phyloP scores from a whole-genome alignment of 805 yeast genomes.

The Candida maesae region DNA sequence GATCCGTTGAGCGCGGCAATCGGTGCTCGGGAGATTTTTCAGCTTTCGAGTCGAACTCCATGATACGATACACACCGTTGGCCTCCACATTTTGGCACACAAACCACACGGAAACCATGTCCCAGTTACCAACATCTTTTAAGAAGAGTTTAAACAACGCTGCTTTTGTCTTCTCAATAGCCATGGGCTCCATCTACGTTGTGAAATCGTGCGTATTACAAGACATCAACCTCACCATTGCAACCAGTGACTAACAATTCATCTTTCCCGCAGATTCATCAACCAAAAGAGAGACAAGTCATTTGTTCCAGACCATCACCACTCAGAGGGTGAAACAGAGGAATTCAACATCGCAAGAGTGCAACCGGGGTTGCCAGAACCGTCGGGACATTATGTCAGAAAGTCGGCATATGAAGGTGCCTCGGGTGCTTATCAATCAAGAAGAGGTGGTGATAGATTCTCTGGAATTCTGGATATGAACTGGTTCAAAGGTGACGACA shows the following conservation, averaged over 20 bases:
- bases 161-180: slow-evolving; percentile 25
- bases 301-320: slow-evolving; percentile 33
- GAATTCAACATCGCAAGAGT: slow-evolving; percentile 32
- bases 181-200: slow-evolving; percentile 26
- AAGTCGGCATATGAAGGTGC: slow-evolving; percentile 68
- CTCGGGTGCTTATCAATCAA: slow-evolving; percentile 54
- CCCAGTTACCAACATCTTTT: slow-evolving; percentile 15
- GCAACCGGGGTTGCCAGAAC: slow-evolving; percentile 55
- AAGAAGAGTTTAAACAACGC: slow-evolving; percentile 22
- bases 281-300: slow-evolving; percentile 33
- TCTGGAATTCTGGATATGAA: slow-evolving; percentile 25
- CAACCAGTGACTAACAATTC: slow-evolving; percentile 8
- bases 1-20: no score
- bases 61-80: background rate
- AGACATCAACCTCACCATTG: background rate
- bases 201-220: slow-evolving; percentile 26
- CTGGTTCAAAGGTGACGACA: slow-evolving; percentile 21
- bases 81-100: background rate
- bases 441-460: slow-evolving; percentile 52
- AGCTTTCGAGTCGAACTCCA: no score
- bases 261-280: slow-evolving; percentile 24
- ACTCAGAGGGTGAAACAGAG: slow-evolving; percentile 11
- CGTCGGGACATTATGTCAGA: slow-evolving; percentile 36
- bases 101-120: slow-evolving; percentile 5
- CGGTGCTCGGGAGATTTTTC: no score